Conservation (phyloP, 176 grass and related monocot genomes). For the Hyparrhenia diplandra region DNA sequence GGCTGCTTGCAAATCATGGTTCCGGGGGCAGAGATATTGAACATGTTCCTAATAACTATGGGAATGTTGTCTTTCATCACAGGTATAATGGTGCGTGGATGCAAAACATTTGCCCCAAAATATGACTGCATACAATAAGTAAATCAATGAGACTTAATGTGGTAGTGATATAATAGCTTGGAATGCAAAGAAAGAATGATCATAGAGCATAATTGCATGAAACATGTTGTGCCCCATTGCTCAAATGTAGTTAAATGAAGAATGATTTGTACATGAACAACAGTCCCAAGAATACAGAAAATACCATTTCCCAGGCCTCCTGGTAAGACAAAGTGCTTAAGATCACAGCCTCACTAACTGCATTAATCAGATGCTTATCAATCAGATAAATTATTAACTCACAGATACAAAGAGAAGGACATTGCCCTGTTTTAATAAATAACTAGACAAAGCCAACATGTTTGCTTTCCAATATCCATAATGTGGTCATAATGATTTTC, state of each 20-base stretch:
- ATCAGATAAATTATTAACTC: not conserved
- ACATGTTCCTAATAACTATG: slow-evolving; percentile 78
- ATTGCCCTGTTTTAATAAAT: not conserved
- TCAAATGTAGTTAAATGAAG: not conserved
- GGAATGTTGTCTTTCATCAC: slow-evolving; percentile 81
- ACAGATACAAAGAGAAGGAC: slow-evolving; percentile 2
- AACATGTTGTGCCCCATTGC: not conserved
- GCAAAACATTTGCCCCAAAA: slow-evolving; percentile 87
- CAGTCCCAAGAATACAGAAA: slow-evolving; percentile 21
- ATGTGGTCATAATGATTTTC: not conserved
- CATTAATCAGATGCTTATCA: slow-evolving; percentile 37
- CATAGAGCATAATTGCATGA: not conserved
- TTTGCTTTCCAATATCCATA: not conserved
- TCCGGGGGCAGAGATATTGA: slow-evolving; percentile 72
- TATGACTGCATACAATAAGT: slow-evolving; percentile 70
- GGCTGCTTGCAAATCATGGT: slow-evolving; percentile 74
- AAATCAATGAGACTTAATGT: slow-evolving; percentile 3
- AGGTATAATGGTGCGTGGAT: slow-evolving; percentile 87
- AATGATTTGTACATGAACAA: not conserved
- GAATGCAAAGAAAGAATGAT: slow-evolving; percentile 11
- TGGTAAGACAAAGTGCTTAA: slow-evolving; percentile 92
- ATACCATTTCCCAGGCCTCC: slow-evolving; percentile 99
- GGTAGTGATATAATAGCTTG: slow-evolving; percentile 13
- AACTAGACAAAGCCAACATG: not conserved
- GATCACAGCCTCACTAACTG: slow-evolving; percentile 98